Conservation (phyloP, 495 filamentous ascomycete species). For the Trypethelium eluteriae region DNA sequence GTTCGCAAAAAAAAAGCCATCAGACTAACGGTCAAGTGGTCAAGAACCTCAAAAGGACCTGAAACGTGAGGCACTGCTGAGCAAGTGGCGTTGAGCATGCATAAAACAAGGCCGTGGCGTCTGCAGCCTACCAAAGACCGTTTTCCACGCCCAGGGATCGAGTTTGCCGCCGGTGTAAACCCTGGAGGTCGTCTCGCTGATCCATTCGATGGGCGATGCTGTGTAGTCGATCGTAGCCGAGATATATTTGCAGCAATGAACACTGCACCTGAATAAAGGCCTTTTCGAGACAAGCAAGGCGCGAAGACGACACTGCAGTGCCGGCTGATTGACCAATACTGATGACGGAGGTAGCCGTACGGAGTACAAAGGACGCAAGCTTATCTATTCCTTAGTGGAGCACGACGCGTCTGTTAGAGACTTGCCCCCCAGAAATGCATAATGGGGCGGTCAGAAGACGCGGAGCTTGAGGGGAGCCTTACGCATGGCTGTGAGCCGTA, state of each 20-base stretch:
- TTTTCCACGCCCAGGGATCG: neutral
- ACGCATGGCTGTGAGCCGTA: too few relatives aligned
- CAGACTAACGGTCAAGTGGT: neutral
- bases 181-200: neutral
- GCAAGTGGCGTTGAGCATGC: neutral
- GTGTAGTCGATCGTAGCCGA: too few relatives aligned
- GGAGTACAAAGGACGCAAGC: neutral
- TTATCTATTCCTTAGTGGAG: neutral
- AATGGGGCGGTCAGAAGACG: neutral
- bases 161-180: neutral
- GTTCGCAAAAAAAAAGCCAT: too few relatives aligned
- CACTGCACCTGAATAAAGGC: too few relatives aligned
- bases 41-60: neutral
- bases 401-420: neutral
- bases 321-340: too few relatives aligned
- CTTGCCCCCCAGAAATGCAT: neutral
- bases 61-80: neutral
- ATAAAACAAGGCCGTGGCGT: conserved; percentile 1
- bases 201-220: too few relatives aligned
- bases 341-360: too few relatives aligned
- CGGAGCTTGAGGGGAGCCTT: too few relatives aligned
- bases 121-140: conserved; percentile 3
- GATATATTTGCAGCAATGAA: too few relatives aligned
- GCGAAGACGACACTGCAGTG: too few relatives aligned
- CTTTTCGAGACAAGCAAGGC: too few relatives aligned